Evolutionary conservation across 2,329 filamentous ascomycete genomes (phyloP).

Genomic region (Aureobasidium zeae): DNA sequence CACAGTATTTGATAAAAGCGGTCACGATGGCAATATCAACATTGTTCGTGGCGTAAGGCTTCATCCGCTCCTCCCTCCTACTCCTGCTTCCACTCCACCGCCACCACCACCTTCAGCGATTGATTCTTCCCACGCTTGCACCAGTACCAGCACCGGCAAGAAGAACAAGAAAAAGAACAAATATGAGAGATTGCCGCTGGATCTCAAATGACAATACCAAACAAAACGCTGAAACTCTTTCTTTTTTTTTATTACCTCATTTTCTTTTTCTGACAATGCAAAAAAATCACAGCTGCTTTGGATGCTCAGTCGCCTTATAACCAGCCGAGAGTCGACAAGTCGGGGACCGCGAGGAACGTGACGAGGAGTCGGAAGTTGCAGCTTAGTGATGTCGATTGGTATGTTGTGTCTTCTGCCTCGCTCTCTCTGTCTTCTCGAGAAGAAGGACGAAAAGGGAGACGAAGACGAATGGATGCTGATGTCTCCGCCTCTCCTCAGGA

Average conservation of each 20-base stretch:
- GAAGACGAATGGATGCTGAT: too few relatives aligned
- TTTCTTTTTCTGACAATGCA: too few relatives aligned
- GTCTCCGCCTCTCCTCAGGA: too few relatives aligned
- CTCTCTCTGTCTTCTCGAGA: too few relatives aligned
- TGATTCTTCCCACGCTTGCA: conserved; percentile 1
- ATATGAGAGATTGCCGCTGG: background rate
- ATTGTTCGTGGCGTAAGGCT: conserved; percentile 8
- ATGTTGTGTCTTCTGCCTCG: conserved; percentile 31
- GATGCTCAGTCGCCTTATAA: conserved; percentile 32
- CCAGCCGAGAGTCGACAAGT: conserved; percentile 45
- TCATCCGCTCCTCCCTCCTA: conserved; percentile 6
- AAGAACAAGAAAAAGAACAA: conserved; percentile 8
- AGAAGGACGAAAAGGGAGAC: too few relatives aligned
- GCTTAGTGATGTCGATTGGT: conserved; percentile 97
- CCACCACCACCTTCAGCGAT: background rate
- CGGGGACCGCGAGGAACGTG: conserved; percentile 56
- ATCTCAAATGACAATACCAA: too few relatives aligned
- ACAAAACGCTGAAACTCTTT: conserved; percentile 9
- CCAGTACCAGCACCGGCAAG: too few relatives aligned
- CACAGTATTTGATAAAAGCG: conserved; percentile 2
- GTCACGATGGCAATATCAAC: conserved; percentile 15
- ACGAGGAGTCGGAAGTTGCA: conserved; percentile 86
- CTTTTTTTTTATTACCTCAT: conserved; percentile 1
- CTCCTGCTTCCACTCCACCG: too few relatives aligned
- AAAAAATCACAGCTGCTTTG: conserved; percentile 6